Evolutionary conservation across 169 alveolate genomes (phyloP).

Genomic region (Plasmodium berghei): DNA sequence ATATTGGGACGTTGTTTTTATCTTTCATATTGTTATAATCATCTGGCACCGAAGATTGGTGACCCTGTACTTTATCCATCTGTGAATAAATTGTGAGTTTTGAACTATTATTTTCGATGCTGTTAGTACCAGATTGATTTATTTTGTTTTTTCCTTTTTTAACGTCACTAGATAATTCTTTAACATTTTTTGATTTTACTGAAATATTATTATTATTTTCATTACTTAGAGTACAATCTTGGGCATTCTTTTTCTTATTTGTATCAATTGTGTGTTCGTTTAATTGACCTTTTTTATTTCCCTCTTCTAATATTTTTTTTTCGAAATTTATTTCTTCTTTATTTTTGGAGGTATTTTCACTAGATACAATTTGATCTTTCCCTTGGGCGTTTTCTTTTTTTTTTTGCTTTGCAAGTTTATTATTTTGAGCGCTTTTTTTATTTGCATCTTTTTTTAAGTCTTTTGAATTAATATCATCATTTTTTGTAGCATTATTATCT

Average conservation of each 20-base stretch:
- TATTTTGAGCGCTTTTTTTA: constrained; percentile 15
- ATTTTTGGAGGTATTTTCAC: constrained; percentile 7
- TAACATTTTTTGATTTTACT: constrained; percentile 3
- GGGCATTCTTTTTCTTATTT: constrained; percentile 49
- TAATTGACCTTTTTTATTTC: background rate
- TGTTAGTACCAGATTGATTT: background rate
- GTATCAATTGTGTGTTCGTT: constrained; percentile 7
- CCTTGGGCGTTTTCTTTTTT: constrained; percentile 24
- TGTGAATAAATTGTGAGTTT: constrained; percentile 11
- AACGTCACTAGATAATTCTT: background rate
- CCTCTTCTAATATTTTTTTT: background rate
- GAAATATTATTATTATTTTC: background rate
- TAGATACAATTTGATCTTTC: background rate
- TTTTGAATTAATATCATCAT: constrained; percentile 16
- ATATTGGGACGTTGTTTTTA: constrained; percentile 29
- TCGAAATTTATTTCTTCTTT: background rate
- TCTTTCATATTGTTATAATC: constrained; percentile 20
- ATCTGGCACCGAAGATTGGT: constrained; percentile 2
- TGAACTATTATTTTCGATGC: background rate
- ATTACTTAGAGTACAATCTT: constrained; percentile 3
- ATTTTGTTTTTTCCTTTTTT: constrained; percentile 45
- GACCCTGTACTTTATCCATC: constrained; percentile 14
- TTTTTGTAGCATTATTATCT: constrained; percentile 20
- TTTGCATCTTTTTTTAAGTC: constrained; percentile 39
- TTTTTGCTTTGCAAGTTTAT: constrained; percentile 28